Evolutionary conservation across 768 basidiomycete species (phyloP).

Genomic region (Boletus sensibilis): DNA sequence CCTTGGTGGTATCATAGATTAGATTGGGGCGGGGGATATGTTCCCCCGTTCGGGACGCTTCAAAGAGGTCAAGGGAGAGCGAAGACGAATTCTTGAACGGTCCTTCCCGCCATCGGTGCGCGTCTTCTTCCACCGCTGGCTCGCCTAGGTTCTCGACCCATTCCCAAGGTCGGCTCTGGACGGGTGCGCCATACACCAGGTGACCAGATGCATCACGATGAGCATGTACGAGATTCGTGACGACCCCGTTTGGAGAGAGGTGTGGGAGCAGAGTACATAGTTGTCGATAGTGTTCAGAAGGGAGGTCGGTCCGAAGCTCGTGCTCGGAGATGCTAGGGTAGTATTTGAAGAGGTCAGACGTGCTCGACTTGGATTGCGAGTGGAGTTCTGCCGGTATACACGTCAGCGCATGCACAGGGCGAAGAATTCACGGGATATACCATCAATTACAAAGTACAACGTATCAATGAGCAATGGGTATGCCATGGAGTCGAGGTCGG

Average conservation of each 20-base stretch:
- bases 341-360: constrained; percentile 58
- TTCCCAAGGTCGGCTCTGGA: constrained; percentile 81
- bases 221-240: constrained; percentile 57
- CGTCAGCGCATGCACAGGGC: not conserved
- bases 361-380: constrained; percentile 49
- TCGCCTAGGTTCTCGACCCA: constrained; percentile 77
- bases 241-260: constrained; percentile 47
- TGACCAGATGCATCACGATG: constrained; percentile 56
- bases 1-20: not conserved
- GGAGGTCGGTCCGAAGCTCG: constrained; percentile 54
- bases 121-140: constrained; percentile 41
- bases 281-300: constrained; percentile 55
- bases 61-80: constrained; percentile 70
- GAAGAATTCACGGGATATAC: constrained; percentile 36
- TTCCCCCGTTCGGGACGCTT: constrained; percentile 64
- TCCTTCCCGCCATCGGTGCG: constrained; percentile 41
- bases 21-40: constrained; percentile 28
- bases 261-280: constrained; percentile 58
- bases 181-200: constrained; percentile 47
- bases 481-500: constrained; percentile 49
- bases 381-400: constrained; percentile 52
- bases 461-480: constrained; percentile 75
- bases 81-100: constrained; percentile 67
- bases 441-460: constrained; percentile 69
- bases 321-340: constrained; percentile 54